Evolutionary conservation across 768 basidiomycete species (phyloP).

Genomic region (Lentinula aciculospora): DNA sequence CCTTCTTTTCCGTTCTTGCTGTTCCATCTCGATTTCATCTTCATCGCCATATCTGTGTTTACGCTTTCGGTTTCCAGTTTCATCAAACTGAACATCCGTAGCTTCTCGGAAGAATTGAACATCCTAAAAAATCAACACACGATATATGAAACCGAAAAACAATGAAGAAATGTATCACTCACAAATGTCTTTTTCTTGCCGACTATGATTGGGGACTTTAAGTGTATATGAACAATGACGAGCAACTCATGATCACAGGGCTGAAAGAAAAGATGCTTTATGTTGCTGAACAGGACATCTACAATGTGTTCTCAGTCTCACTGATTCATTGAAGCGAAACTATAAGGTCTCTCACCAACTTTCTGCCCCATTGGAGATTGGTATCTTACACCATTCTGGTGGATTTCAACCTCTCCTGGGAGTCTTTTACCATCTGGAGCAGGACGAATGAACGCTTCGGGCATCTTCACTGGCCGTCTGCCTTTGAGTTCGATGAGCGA

Average conservation of each 20-base stretch:
- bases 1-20: constrained; percentile 88
- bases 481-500: constrained; percentile 85
- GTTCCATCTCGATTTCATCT: constrained; percentile 98
- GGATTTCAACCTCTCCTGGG: constrained; percentile 97
- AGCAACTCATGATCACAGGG: constrained; percentile 95
- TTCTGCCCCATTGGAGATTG: constrained; percentile 84
- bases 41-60: constrained; percentile 97
- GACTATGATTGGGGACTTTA: constrained; percentile 95
- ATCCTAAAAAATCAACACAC: constrained; percentile 46
- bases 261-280: constrained; percentile 99
- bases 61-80: constrained; percentile 97
- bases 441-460: constrained; percentile 90
- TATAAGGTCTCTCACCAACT: constrained; percentile 56
- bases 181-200: constrained; percentile 98
- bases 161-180: constrained; percentile 19
- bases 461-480: constrained; percentile 76
- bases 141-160: background rate
- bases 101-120: constrained; percentile 98
- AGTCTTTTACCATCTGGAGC: constrained; percentile 92
- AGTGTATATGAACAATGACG: constrained; percentile 89
- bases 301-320: constrained; percentile 3
- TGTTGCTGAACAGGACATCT: constrained; percentile 95
- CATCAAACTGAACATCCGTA: constrained; percentile 95
- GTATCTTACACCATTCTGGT: constrained; percentile 95
- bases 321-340: background rate